Percentiles rank a stretch among this genome's conserved stretches.
phyloP scores from a whole-genome alignment of 2,329 filamentous ascomycete genomes.

The Alternaria sp. region DNA sequence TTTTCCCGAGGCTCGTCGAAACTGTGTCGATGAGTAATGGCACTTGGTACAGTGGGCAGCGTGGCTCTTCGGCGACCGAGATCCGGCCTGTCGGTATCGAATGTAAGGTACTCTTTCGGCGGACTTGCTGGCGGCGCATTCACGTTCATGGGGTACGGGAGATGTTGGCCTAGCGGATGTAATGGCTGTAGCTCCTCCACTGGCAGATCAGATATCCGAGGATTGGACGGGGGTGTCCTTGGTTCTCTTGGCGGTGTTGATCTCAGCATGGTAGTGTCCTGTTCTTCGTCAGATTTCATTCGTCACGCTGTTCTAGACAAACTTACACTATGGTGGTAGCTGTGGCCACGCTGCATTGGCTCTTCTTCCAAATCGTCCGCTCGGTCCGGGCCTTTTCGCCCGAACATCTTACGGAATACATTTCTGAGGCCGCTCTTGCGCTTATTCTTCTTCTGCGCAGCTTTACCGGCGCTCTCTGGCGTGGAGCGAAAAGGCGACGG shows the following conservation, averaged over 20 bases:
- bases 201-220: conserved; percentile 46
- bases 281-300: conserved; percentile 5
- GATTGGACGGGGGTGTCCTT: conserved; percentile 21
- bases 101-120: conserved; percentile 44
- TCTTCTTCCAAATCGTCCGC: conserved; percentile 30
- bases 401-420: conserved; percentile 50
- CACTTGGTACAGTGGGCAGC: conserved; percentile 39
- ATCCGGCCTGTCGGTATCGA: conserved; percentile 32
- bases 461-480: conserved; percentile 35
- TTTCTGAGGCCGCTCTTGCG: conserved; percentile 45
- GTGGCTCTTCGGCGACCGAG: conserved; percentile 43
- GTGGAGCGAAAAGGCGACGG: conserved; percentile 40
- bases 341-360: conserved; percentile 32
- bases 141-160: conserved; percentile 51
- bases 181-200: conserved; percentile 41
- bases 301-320: not conserved
- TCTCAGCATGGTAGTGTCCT: conserved; percentile 42
- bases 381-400: conserved; percentile 39
- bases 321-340: conserved; percentile 46
- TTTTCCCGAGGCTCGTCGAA: conserved; percentile 33
- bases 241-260: conserved; percentile 30
- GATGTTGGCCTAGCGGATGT: conserved; percentile 44
- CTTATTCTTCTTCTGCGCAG: conserved; percentile 38
- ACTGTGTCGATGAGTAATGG: conserved; percentile 34
- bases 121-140: conserved; percentile 47